Percentiles rank a stretch among this genome's conserved stretches.
Conservation (phyloP, 129 eudicot genomes). For the Apium graveolens region DNA sequence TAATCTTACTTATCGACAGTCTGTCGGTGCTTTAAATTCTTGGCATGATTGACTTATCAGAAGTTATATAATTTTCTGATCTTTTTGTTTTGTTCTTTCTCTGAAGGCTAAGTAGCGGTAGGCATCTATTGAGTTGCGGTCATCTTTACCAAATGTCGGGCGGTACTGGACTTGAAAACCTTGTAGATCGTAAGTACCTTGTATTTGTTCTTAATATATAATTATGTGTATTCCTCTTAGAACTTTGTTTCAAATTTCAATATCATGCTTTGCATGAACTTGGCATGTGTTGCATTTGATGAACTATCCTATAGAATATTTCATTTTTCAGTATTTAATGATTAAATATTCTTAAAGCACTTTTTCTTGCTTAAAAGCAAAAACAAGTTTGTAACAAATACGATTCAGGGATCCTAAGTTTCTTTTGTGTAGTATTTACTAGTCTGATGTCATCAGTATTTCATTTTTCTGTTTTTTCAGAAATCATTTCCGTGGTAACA, state of each 20-base stretch:
- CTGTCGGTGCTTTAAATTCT: background rate
- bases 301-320: background rate
- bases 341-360: background rate
- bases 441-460: background rate
- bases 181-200: conserved; percentile 45
- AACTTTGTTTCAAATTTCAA: background rate
- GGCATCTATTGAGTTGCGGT: background rate
- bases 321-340: no score
- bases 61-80: no score
- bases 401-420: background rate
- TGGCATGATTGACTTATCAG: no score
- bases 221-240: background rate
- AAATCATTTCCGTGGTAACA: conserved; percentile 67
- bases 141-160: conserved; percentile 26
- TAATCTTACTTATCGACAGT: background rate
- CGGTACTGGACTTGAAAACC: conserved; percentile 45
- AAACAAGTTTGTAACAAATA: background rate
- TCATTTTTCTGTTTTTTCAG: conserved; percentile 21
- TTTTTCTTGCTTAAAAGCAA: background rate
- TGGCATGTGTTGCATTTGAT: background rate
- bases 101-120: background rate
- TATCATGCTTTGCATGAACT: background rate
- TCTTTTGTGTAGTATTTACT: background rate
- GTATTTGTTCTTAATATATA: background rate
- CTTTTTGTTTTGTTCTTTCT: background rate